phyloP scores from a whole-genome alignment of 139 green algal genomes.

The Closterium sp. region DNA sequence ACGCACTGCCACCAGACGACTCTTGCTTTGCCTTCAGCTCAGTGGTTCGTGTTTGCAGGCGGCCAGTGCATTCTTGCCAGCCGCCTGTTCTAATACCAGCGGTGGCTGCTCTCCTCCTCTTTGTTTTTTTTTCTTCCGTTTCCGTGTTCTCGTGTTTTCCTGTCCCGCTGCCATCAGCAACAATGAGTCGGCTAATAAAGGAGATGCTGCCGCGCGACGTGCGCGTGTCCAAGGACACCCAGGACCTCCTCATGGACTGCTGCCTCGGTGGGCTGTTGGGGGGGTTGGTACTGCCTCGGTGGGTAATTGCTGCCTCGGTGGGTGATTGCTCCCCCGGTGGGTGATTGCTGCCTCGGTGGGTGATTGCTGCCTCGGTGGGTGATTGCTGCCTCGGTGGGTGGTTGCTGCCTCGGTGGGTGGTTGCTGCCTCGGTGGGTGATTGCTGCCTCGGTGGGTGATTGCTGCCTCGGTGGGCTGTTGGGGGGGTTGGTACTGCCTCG shows the following conservation, averaged over 20 bases:
- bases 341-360: not conserved
- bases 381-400: not conserved
- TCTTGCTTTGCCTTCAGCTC: no score
- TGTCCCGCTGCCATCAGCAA: slow-evolving; percentile 32
- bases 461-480: no score
- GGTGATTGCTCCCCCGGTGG: not conserved
- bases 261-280: slow-evolving; percentile 43
- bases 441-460: no score
- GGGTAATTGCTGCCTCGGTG: not conserved
- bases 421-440: no score
- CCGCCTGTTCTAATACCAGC: no score
- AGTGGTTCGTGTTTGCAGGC: no score
- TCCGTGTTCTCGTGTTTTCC: slow-evolving; percentile 18
- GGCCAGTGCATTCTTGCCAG: no score
- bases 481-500: no score
- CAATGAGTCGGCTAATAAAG: slow-evolving; percentile 51
- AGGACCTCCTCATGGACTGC: slow-evolving; percentile 56
- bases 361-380: not conserved
- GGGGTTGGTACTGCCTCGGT: not conserved
- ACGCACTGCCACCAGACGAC: no score
- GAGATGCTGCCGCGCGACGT: slow-evolving; percentile 52
- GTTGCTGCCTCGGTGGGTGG: no score
- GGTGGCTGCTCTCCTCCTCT: slow-evolving; percentile 34
- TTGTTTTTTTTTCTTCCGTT: not conserved
- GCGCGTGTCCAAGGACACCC: slow-evolving; percentile 42